Percentiles rank a stretch among this genome's conserved stretches.
Evolutionary conservation across 768 basidiomycete species (phyloP).

Genomic region (Leccinum barrowsii): DNA sequence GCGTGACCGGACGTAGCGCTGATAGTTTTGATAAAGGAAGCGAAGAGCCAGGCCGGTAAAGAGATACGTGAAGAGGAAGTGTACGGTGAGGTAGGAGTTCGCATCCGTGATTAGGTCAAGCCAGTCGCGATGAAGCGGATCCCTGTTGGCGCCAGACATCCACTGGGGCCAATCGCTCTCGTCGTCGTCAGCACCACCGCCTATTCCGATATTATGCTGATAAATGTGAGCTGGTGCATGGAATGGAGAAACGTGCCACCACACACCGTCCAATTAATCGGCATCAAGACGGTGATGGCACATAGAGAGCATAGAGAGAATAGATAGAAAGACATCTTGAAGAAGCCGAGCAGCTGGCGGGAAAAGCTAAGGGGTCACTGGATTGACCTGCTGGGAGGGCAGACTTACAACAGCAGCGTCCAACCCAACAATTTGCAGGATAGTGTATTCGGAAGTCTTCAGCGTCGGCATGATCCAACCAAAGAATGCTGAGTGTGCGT

Average conservation of each 20-base stretch:
- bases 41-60: slow-evolving; percentile 86
- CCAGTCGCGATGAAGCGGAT: slow-evolving; percentile 55
- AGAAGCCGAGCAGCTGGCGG: slow-evolving; percentile 84
- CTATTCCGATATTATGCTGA: slow-evolving; percentile 71
- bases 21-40: slow-evolving; percentile 87
- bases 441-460: slow-evolving; percentile 84
- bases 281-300: slow-evolving; percentile 85
- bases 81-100: slow-evolving; percentile 82
- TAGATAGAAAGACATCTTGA: slow-evolving; percentile 91
- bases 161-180: slow-evolving; percentile 46
- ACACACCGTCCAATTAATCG: slow-evolving; percentile 87
- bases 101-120: slow-evolving; percentile 88
- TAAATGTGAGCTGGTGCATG: neutral
- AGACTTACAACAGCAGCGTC: slow-evolving; percentile 90
- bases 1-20: slow-evolving; percentile 81
- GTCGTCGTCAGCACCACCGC: slow-evolving; percentile 44
- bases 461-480: slow-evolving; percentile 97
- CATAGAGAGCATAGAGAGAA: slow-evolving; percentile 85
- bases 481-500: slow-evolving; percentile 82
- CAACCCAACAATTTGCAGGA: slow-evolving; percentile 93
- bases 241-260: neutral
- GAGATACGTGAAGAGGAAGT: slow-evolving; percentile 90
- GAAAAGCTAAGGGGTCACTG: neutral
- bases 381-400: neutral
- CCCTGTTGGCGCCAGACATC: slow-evolving; percentile 20